Evolutionary conservation across 1,284 basidiomycete genomes (phyloP).

Genomic region (Marasmius fiardii): DNA sequence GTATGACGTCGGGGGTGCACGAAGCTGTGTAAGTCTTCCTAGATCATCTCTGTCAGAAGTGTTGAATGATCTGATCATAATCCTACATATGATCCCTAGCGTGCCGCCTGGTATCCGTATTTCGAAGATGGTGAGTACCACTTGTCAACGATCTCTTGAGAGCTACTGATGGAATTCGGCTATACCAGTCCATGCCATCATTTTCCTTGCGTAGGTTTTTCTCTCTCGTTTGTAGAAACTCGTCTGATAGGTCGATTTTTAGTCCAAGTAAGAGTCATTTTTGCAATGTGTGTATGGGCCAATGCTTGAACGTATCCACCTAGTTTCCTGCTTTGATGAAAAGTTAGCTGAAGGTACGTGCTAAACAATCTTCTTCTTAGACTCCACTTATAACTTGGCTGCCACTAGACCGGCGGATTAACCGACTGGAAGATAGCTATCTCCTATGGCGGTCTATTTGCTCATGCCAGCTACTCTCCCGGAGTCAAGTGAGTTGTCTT

Average conservation of each 20-base stretch:
- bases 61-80: slow-evolving; percentile 2
- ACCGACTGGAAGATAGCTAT: slow-evolving; percentile 70
- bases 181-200: slow-evolving; percentile 55
- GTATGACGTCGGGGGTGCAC: slow-evolving; percentile 73
- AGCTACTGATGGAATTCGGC: slow-evolving; percentile 9
- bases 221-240: slow-evolving; percentile 1
- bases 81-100: slow-evolving; percentile 30
- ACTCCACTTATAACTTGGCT: neutral
- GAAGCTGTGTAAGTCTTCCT: slow-evolving; percentile 50
- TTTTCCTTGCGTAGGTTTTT: slow-evolving; percentile 58
- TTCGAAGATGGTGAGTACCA: slow-evolving; percentile 55
- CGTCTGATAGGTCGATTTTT: slow-evolving; percentile 8
- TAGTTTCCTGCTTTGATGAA: slow-evolving; percentile 72
- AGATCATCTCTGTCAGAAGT: neutral
- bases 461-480: slow-evolving; percentile 55
- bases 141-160: slow-evolving; percentile 3
- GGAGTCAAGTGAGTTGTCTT: slow-evolving; percentile 46
- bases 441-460: slow-evolving; percentile 70
- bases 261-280: slow-evolving; percentile 28
- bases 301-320: slow-evolving; percentile 15
- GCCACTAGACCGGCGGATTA: slow-evolving; percentile 50
- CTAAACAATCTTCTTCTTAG: neutral
- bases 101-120: slow-evolving; percentile 69
- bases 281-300: slow-evolving; percentile 6
- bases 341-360: slow-evolving; percentile 48